These are phyloP conservation scores for Murraya koenigii DNA, from an alignment of 345 rosid species.

Conservation along the genomic window DNA sequence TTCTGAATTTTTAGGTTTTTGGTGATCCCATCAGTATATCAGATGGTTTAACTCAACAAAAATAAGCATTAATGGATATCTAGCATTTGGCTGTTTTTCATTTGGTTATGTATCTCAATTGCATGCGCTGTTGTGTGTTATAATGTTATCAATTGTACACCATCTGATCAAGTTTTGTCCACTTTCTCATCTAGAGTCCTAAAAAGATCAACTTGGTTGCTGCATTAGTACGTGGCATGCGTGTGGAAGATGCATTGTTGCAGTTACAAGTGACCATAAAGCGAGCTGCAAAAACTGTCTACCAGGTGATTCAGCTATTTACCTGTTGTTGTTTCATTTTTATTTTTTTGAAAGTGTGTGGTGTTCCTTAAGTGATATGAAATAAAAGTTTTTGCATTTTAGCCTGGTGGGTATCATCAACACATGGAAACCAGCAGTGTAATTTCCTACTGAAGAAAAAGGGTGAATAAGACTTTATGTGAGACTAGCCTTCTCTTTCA, in stretches of 20 bases:
- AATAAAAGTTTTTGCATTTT: neutral
- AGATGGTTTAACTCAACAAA: neutral
- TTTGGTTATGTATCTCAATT: neutral
- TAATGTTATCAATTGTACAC: neutral
- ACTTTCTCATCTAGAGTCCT: slow-evolving; percentile 68
- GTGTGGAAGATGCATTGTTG: slow-evolving; percentile 91
- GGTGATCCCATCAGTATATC: neutral
- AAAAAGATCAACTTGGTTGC: slow-evolving; percentile 95
- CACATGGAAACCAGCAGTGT: neutral
- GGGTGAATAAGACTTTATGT: neutral
- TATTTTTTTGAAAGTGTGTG: no score
- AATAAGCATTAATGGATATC: neutral
- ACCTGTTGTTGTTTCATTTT: neutral
- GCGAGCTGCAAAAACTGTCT: slow-evolving; percentile 81
- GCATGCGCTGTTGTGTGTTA: neutral
- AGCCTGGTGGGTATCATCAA: neutral
- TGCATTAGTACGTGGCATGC: slow-evolving; percentile 91
- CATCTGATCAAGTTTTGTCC: slow-evolving; percentile 1
- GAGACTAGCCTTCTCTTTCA: neutral
- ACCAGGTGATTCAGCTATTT: slow-evolving; percentile 51
- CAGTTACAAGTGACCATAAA: slow-evolving; percentile 86
- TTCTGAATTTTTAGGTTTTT: neutral
- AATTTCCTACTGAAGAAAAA: neutral
- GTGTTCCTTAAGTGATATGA: neutral
- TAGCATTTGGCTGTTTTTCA: neutral